Base-by-base conservation (phyloP, 257 asterid genomes). In the Solanum dulcamara region DNA sequence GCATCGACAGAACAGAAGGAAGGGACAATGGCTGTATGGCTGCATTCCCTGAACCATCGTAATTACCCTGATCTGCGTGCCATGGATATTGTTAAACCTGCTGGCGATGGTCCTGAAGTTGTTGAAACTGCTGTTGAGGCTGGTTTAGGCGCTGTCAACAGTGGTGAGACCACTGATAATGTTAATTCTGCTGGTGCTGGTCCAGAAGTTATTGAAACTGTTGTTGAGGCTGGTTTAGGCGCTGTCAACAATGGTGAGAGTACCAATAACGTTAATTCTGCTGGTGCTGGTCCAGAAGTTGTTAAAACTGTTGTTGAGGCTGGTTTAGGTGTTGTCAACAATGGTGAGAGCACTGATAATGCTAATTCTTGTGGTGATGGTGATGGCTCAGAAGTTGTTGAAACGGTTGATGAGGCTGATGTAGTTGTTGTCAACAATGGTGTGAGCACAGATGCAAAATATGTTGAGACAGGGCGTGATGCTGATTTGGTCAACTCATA, bases 31-130 rank as follows among this genome's bases (percentile, higher is more conserved):
- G 98, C 92, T 15, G 90, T 97, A 9, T 95, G 95, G 94, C 88
- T 95, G 90, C 98, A 96, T 88, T 96, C 98, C 71, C 88, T 96
- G 50, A 95, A 96, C 92, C 87, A 95, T 68, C 97, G 97, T 40
- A 95, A 96, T 88, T 94, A 91, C 84, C 93, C 98, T 9, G 98
- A 96, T 92, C 87, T 96, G 67, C 89, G 40, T 26, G 55, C 17
- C 7, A 44, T 18, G 80, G 72, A 83, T 68, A 30, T 17, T 17
- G 48, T 17, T 15, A 55, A 48, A 6, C 22, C 24, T 38, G 64
- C 50, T 17, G 80, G 33, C 35, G 67, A 6, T 48, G 48, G 46
- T 67, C 15, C 68, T 1, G 38, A 46, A 48, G 48, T 42, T 14
- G 26, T 32, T 46, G 67, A 67, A 83, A 55, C 85, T 83, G 81